These are phyloP conservation scores for Nicotiana attenuata DNA, from an alignment of 257 asterid genomes.

Conservation along the genomic window DNA sequence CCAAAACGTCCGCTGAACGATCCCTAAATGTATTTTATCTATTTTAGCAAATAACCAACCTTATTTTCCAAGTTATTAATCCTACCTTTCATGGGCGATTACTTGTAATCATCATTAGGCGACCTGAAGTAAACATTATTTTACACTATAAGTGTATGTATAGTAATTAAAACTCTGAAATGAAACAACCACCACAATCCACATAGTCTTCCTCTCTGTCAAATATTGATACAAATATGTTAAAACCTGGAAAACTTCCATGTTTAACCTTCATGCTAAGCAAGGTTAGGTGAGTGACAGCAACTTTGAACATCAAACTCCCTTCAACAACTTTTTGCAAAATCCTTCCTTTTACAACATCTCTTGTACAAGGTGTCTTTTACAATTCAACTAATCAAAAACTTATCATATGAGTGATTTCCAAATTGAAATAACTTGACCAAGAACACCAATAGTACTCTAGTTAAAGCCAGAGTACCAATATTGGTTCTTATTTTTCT, in stretches of 20 bases:
- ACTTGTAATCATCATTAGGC: too few relatives aligned
- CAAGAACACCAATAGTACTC: not conserved
- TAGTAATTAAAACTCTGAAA: not conserved
- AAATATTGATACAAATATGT: not conserved
- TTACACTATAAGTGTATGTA: too few relatives aligned
- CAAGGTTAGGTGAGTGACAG: conserved; percentile 82
- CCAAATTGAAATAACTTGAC: not conserved
- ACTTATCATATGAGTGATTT: conserved; percentile 2
- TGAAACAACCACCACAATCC: not conserved
- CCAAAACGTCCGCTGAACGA: too few relatives aligned
- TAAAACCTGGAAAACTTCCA: not conserved
- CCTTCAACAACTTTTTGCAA: conserved; percentile 23
- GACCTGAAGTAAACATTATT: too few relatives aligned
- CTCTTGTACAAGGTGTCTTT: conserved; percentile 9
- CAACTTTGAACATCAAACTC: conserved; percentile 39
- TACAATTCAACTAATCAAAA: conserved; percentile 15
- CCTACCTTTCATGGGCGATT: too few relatives aligned
- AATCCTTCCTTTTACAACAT: conserved; percentile 22
- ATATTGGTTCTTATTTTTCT: not conserved
- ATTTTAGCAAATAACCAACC: too few relatives aligned
- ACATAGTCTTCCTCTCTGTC: not conserved
- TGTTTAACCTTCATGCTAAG: conserved; percentile 51
- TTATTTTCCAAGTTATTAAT: too few relatives aligned
- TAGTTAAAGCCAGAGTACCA: not conserved
- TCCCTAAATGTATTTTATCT: too few relatives aligned